Conservation (phyloP, 2,329 filamentous ascomycete species). For the Ceratocystis diversiconidia region DNA sequence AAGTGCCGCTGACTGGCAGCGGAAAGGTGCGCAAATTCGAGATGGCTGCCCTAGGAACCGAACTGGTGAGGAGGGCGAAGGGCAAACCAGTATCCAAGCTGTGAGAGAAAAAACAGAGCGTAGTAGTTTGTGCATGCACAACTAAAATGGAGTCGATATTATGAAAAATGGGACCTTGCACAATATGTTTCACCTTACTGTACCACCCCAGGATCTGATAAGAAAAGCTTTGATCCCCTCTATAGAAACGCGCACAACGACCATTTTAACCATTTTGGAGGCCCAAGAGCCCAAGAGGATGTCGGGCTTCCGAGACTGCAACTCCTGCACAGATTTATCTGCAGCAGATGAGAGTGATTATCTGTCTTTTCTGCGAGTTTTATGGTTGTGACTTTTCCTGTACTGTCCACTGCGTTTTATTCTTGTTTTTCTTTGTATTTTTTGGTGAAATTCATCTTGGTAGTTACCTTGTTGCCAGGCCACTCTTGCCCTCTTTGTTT, state of each 20-base stretch:
- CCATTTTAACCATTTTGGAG: background rate
- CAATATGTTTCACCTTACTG: background rate
- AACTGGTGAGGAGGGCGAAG: slow-evolving; percentile 34
- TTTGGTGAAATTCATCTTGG: background rate
- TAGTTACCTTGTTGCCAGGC: background rate
- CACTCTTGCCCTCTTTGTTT: background rate
- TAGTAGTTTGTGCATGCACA: background rate
- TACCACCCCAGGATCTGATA: slow-evolving; percentile 9
- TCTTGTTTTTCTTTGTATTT: background rate
- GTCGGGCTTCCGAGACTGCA: background rate
- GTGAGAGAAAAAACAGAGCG: background rate
- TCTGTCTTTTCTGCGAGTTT: background rate
- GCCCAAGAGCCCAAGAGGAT: background rate
- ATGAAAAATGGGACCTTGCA: background rate
- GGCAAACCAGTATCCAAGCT: slow-evolving; percentile 30
- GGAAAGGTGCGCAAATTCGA: slow-evolving; percentile 57
- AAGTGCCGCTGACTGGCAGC: slow-evolving; percentile 53
- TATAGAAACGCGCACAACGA: background rate
- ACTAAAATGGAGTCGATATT: background rate
- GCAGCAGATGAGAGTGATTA: background rate
- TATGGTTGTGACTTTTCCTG: background rate
- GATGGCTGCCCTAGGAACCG: slow-evolving; percentile 42
- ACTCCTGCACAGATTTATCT: too few species aligned
- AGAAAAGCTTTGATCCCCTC: background rate
- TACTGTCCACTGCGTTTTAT: background rate